Conservation (phyloP, 2,329 filamentous ascomycete genomes). For the Sclerotinia trifoliorum region DNA sequence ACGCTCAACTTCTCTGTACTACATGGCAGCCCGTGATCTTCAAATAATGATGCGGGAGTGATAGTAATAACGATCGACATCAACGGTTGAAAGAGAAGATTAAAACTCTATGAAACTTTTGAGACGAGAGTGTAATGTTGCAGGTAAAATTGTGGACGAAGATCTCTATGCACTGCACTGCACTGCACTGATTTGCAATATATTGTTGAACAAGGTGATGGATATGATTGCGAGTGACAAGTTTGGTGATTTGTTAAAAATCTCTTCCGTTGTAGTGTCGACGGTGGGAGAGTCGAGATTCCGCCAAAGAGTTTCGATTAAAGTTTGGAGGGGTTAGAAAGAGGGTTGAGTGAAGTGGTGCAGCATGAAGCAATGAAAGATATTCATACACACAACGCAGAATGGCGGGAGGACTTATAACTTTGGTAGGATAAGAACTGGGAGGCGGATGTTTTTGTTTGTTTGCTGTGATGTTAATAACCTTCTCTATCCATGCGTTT, state of each 20-base stretch:
- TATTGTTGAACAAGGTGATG: not conserved
- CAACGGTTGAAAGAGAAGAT: conserved; percentile 21
- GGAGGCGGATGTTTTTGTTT: not conserved
- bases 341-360: conserved; percentile 17
- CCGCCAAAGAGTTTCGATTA: not conserved
- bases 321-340: conserved; percentile 7
- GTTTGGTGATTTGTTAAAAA: not conserved
- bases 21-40: conserved; percentile 34
- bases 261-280: not conserved
- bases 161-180: not conserved
- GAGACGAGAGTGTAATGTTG: conserved; percentile 3
- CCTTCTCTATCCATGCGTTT: not conserved
- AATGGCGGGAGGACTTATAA: not conserved
- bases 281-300: not conserved
- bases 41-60: conserved; percentile 22
- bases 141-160: not conserved
- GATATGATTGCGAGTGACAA: not conserved
- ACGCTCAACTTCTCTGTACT: conserved; percentile 28
- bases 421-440: not conserved
- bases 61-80: conserved; percentile 26
- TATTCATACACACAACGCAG: conserved; percentile 13
- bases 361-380: conserved; percentile 10
- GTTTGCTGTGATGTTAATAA: not conserved
- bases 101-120: conserved; percentile 14
- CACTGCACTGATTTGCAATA: not conserved